Evolutionary conservation across 805 yeast genomes (phyloP), one percentile per base, ranked within the genome.

Genomic region (Yamadazyma endophytica): DNA sequence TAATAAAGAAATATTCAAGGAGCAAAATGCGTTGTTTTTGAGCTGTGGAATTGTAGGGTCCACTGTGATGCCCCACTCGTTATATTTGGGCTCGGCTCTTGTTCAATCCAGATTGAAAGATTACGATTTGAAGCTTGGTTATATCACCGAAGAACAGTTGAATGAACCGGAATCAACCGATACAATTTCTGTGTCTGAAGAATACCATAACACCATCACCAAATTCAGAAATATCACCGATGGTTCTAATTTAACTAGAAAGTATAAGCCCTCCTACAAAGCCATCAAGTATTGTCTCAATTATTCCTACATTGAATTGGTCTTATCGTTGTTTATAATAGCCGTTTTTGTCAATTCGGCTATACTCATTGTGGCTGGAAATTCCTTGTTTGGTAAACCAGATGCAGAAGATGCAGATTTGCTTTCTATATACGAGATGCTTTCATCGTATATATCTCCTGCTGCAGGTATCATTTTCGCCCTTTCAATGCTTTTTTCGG

Each of bases 321-420:
- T 86, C 26, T 71, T 88, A 13, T 85, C 96, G 1, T 67, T 88
- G 26, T 79, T 88, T 50, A 71, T 90, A 2, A 90, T 88, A 22
- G 97, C 96, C 0, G 72, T 89, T n/a, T 88, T 88, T 61, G 96
- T 88, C 36, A 88, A 88, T 57, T 75, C 94, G 7, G 86, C 96
- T 3, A 88, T 66, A 28, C 51, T 66, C 26, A 64, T 66, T n/a
- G 72, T 66, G 23, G 68, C 71, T 5, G 70, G 70, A 1, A 43
- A 59, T 12, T 58, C 72, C 1, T 50, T 66, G 28, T 62, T 39
- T 35, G 64, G 62, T 7, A 58, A 64, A 35, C 69, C 70, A 2
- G 71, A 64, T 38, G 72, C 71, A 5, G 62, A 52, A 28, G 68
- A 66, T 36, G 71, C 72, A 3, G 72, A 66, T 42, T 57, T 66